Evolutionary conservation across 176 grass and related monocot species (phyloP).

Genomic region (Zea mays): DNA sequence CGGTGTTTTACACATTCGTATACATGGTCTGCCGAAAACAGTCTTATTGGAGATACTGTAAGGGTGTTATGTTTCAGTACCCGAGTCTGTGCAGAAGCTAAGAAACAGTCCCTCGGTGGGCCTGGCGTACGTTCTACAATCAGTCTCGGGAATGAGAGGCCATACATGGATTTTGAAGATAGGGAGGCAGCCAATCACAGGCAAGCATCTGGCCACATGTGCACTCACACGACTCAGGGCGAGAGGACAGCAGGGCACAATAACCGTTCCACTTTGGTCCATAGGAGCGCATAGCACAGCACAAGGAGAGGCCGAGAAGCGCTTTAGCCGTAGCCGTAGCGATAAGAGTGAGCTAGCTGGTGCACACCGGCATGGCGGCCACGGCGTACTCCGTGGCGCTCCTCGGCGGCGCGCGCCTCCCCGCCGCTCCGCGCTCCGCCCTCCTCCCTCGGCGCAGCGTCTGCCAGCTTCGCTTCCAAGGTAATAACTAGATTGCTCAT

Average conservation of each 20-base stretch:
- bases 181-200: slow-evolving; percentile 55
- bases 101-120: too few relatives aligned
- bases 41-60: too few relatives aligned
- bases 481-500: background rate
- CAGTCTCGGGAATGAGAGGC: slow-evolving; percentile 27
- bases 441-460: slow-evolving; percentile 40
- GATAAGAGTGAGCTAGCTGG: slow-evolving; percentile 26
- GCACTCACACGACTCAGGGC: background rate
- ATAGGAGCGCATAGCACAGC: background rate
- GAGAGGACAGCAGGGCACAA: slow-evolving; percentile 22
- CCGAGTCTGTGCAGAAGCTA: too few relatives aligned
- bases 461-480: slow-evolving; percentile 47
- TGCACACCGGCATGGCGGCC: slow-evolving; percentile 43
- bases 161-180: slow-evolving; percentile 61
- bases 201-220: slow-evolving; percentile 46
- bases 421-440: slow-evolving; percentile 43
- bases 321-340: background rate
- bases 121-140: too few relatives aligned
- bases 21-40: too few relatives aligned
- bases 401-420: slow-evolving; percentile 63
- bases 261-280: slow-evolving; percentile 14
- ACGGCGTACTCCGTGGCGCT: slow-evolving; percentile 67
- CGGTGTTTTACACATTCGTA: too few relatives aligned
- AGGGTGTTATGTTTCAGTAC: too few relatives aligned
- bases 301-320: slow-evolving; percentile 43